A percentile compares a stretch with the other conserved stretches of the same genome.
These are phyloP conservation scores for Gardenia jasminoides DNA, from an alignment of 257 asterid species.

Conservation along the genomic window DNA sequence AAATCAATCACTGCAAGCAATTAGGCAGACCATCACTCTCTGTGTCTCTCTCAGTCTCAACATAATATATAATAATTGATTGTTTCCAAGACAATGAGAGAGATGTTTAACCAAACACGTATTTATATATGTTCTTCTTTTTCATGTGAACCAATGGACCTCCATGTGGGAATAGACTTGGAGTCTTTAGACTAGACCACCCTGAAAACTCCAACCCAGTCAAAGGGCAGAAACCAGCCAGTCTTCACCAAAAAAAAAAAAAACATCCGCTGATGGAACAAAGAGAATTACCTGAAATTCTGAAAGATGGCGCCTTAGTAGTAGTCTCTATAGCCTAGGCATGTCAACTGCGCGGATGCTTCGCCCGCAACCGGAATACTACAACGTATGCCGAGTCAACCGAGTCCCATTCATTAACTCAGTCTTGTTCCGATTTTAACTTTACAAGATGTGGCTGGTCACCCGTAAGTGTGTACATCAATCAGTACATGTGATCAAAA, in stretches of 20 bases:
- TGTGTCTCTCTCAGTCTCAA: conserved; percentile 7
- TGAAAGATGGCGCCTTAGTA: not conserved
- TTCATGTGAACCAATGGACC: not conserved
- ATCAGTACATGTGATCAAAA: too few relatives aligned
- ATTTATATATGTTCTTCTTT: conserved; percentile 2
- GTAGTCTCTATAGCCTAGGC: not conserved
- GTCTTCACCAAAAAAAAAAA: not conserved
- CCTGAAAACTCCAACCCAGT: conserved; percentile 21
- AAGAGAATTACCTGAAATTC: not conserved
- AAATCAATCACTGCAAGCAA: conserved; percentile 21
- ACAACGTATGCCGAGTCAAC: too few relatives aligned
- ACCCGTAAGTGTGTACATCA: too few relatives aligned
- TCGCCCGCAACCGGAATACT: too few relatives aligned
- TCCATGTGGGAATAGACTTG: not conserved
- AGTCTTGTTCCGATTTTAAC: too few relatives aligned
- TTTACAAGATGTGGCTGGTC: too few relatives aligned
- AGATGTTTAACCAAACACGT: conserved; percentile 39
- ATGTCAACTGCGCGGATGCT: not conserved
- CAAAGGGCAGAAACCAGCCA: conserved; percentile 11
- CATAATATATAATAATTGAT: not conserved
- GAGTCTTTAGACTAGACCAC: conserved; percentile 6
- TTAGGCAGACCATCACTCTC: conserved; percentile 30
- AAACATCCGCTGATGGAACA: conserved; percentile 4
- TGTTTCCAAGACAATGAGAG: conserved; percentile 18
- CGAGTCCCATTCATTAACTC: too few relatives aligned